Base-by-base conservation (phyloP, 331 rosid species). In the Erythrophleum ivorense region DNA sequence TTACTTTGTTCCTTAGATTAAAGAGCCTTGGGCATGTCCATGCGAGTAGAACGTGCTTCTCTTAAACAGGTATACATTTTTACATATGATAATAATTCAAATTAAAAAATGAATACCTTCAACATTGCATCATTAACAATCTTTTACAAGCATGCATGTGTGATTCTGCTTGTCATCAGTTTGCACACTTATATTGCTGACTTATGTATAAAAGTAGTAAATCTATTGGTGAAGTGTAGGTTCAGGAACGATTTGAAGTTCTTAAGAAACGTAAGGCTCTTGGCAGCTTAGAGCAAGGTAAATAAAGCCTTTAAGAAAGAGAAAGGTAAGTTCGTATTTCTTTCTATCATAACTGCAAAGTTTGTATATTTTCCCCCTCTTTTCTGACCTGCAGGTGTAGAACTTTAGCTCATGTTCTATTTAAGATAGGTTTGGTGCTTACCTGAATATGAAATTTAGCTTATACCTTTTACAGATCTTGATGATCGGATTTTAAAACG, bases 1-100 rank as follows among this genome's bases (percentile, higher is more conserved):
- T 83, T 62, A 38, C 67, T 54, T 60, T 87, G 64, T 76, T 60
- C 70, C 64, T 13, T 85, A 96, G 98, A n/a, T 89, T 97, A 96
- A 87, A 90, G 98, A 88, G 98, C 98, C 2, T 84, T 96, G 92
- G 99, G 99, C 67, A 96, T 96, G 99, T 96, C 99, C 76, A 96
- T 96, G 99, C 87, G 97, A 81, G 97, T 91, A 48, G 98, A 96
- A 81, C 92, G 95, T 16, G 98, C 99, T 80, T 91, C 95, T 83
- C 95, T 96, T 40, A 18, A 91, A 48, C 99, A 96, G 98, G 98
- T 92, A 62, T 38, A 62, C 65, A 58, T 34, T 62, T 40, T 59
- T 45, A 50, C 57, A 24, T 24, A 24, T 24, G 33, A 29, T 65
- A 29, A 64, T 3, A 48, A 54, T 58, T 78, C 16, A 55, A 70